Evolutionary conservation across 768 basidiomycete species (phyloP).

Genomic region (Holtermanniella nyarrowii): DNA sequence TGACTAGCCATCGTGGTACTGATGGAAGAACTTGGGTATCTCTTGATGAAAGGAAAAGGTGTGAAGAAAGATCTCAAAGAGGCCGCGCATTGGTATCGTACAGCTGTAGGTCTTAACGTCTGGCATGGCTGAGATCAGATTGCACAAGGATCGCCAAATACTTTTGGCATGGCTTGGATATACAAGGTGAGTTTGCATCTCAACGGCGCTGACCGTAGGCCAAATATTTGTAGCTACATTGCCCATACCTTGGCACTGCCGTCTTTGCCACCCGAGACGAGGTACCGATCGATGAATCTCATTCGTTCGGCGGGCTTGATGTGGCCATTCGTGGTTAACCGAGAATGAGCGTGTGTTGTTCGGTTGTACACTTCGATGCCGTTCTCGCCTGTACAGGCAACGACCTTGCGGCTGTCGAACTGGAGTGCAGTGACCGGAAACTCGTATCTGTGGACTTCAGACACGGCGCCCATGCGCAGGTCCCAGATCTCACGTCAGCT

Average conservation of each 20-base stretch:
- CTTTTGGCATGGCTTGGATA: constrained; percentile 36
- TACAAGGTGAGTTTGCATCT: constrained; percentile 29
- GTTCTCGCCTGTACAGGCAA: constrained; percentile 87
- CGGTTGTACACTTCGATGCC: constrained; percentile 92
- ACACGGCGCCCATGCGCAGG: constrained; percentile 73
- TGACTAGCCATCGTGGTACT: too few relatives aligned
- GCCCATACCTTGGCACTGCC: constrained; percentile 86
- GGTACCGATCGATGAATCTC: constrained; percentile 91
- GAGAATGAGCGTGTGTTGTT: constrained; percentile 77
- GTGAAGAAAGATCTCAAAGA: constrained; percentile 41
- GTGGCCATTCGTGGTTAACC: constrained; percentile 84
- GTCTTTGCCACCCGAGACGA: constrained; percentile 83
- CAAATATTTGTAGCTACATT: constrained; percentile 46
- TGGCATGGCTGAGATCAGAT: constrained; percentile 9
- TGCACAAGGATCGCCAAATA: constrained; percentile 24
- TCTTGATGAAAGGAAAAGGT: constrained; percentile 33
- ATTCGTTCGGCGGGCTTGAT: constrained; percentile 74
- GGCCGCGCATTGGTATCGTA: constrained; percentile 39
- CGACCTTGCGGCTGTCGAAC: constrained; percentile 87
- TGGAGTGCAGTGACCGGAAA: constrained; percentile 82
- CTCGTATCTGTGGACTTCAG: constrained; percentile 84
- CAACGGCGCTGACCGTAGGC: constrained; percentile 12
- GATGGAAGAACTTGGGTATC: constrained; percentile 32
- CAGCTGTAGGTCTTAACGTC: constrained; percentile 25
- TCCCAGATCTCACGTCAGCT: constrained; percentile 71